These are phyloP conservation scores for Trichosporon sp. DNA, from an alignment of 1,284 basidiomycete species.

Conservation along the genomic window DNA sequence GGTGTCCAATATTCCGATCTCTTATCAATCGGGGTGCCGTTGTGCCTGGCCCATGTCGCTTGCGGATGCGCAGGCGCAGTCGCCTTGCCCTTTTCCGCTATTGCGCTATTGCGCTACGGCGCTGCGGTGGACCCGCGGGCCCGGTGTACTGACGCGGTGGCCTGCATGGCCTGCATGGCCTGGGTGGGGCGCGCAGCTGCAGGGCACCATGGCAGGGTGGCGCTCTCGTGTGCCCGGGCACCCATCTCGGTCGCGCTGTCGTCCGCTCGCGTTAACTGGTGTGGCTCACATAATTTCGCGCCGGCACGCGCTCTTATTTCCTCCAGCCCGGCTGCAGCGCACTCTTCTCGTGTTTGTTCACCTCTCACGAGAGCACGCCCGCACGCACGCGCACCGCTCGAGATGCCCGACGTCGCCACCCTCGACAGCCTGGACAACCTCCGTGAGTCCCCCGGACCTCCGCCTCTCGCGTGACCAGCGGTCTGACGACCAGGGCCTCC, in stretches of 20 bases:
- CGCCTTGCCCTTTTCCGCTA: not conserved
- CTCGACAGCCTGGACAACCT: not conserved
- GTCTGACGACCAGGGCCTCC: not conserved
- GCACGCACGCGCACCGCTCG: not conserved
- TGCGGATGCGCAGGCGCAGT: not conserved
- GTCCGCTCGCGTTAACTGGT: not conserved
- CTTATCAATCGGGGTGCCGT: not conserved
- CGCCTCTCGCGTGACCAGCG: not conserved
- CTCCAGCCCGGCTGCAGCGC: not conserved
- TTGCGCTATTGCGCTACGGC: not conserved
- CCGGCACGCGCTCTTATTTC: not conserved
- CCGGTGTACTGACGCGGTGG: not conserved
- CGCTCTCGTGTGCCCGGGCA: not conserved
- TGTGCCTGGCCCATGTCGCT: not conserved
- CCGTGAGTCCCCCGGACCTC: not conserved
- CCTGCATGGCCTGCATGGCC: not conserved
- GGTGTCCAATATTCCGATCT: not conserved
- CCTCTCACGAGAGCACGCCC: not conserved
- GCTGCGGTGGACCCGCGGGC: not conserved
- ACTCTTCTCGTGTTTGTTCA: not conserved
- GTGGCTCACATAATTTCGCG: not conserved
- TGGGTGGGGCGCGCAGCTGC: not conserved
- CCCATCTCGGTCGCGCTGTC: not conserved
- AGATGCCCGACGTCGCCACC: slow-evolving; percentile 1
- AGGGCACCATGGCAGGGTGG: not conserved